Evolutionary conservation across 495 filamentous ascomycete genomes (phyloP), one percentile per base, ranked within the genome.

Genomic region (Penicillium antarcticum): DNA sequence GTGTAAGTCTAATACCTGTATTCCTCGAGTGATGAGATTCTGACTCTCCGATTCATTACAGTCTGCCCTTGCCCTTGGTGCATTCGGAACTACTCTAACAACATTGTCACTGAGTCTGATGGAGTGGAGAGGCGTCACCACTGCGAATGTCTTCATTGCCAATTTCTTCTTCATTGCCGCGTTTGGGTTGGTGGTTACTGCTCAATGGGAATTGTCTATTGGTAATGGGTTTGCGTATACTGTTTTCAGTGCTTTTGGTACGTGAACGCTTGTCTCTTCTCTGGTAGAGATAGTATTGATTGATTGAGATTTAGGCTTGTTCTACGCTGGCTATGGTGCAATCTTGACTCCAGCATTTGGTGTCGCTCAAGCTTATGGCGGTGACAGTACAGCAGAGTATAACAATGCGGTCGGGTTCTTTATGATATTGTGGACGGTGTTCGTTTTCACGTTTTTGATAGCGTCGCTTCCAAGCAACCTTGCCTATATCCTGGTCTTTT

Each of bases 141-240:
- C 65, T 4, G 66, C 65, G 10, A 78, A 77, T 55, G 72, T 74
- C 9, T 80, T 69, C 48, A 68, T 80, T 44, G 74, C 57, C 16
- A 74, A 80, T 56, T 75, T 81, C 64, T 78, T 76, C 63, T 75
- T 76, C 48, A 67, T 76, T 37, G 66, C 71, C 5, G 71, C 68
- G 0, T 73, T 80, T 52, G 76, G 75, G 0, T 65, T 81, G 45
- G 67, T 81, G 0, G 55, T 80, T 5, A 72, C 74, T 4, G 77
- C 77, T 14, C 75, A 78, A 56, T 81, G 75, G 78, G 76, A 78
- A 48, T 51, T 77, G 5, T 70, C 74, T 1, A 57, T 74, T 8
- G 76, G 76, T 7, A 78, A 79, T 52, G 73, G 66, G 0, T 80
- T 76, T 38, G 70, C 72, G 5, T 80, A 81, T 32, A 81, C 77